Base-by-base conservation (phyloP, 2,329 filamentous ascomycete genomes). In the Trichoderma citrinoviride region DNA sequence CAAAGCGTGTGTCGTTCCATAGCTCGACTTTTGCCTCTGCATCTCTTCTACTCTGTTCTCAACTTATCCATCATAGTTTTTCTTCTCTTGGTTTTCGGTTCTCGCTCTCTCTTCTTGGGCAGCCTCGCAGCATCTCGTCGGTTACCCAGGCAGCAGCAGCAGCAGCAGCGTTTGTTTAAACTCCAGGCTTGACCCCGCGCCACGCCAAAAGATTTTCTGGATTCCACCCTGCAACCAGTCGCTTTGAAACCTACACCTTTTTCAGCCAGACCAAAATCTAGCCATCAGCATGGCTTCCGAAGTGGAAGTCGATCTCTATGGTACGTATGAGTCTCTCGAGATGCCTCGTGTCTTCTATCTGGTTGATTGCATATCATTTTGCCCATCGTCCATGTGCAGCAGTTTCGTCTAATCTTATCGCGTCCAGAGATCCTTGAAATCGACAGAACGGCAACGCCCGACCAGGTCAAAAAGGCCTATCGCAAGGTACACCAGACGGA, bases 401-500 rank as follows among this genome's bases (percentile, higher is more conserved):
- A 33, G 19, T 21, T 7, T 43, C 2, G 54, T 52, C 63, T 69
- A 63, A 58, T 43, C 40, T 15, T 69, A 43, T 41, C 25, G 43
- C 46, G 2, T 55, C 47, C 74, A 96, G 93, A 89, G 80, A 83
- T 97, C 71, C 87, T 98, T 67, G 90, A 87, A 66, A 85, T 98
- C 71, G 82, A 88, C 60, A 90, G 84, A 76, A 81, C 81, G 67
- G 91, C 93, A 60, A 88, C 83, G 67, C 89, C 90, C 73, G 86
- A 90, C 64, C 91, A 97, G 73, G 90, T 98, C 79, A 96, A 95
- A 78, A 97, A 97, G 80, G 93, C 93, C 67, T 97, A 97, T 80
- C 90, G 94, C 80, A 97, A 96, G 86, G 93, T 93, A 71, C 71
- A n/a, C 43, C 23, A 58, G 7, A n/a, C 33, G 19, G 46, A 12